phyloP scores from a whole-genome alignment of 257 asterid species.

The Anisodus acutangulus region DNA sequence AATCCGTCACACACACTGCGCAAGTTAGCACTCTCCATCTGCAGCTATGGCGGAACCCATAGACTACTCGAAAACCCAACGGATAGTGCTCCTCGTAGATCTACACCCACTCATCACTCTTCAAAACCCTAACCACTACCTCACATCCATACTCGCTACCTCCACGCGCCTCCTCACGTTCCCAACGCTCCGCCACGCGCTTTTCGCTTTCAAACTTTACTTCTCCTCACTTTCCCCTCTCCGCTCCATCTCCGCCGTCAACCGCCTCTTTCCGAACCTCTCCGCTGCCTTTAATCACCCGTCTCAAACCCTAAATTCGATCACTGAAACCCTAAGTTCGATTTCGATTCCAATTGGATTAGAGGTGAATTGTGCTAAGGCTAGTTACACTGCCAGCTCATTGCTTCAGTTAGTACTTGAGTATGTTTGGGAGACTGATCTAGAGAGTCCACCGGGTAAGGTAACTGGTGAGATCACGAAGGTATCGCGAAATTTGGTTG shows the following conservation, averaged over 20 bases:
- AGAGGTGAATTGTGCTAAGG: constrained; percentile 39
- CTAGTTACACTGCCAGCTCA: constrained; percentile 50
- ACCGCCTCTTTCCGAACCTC: constrained; percentile 40
- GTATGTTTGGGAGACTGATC: constrained; percentile 72
- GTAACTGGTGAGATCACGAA: constrained; percentile 37
- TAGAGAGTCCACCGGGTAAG: constrained; percentile 47
- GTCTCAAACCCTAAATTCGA: constrained; percentile 48
- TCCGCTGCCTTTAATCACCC: constrained; percentile 48
- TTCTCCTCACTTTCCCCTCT: constrained; percentile 82
- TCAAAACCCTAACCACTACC: constrained; percentile 56
- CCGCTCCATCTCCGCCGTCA: constrained; percentile 55
- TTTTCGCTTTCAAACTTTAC: constrained; percentile 75
- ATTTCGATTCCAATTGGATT: constrained; percentile 35
- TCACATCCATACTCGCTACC: constrained; percentile 54
- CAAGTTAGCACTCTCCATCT: constrained; percentile 35
- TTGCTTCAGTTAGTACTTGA: constrained; percentile 69
- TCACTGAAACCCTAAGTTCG: constrained; percentile 45
- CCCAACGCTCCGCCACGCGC: constrained; percentile 61
- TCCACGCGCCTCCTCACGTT: constrained; percentile 66
- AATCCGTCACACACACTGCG: constrained; percentile 27
- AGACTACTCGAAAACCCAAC: constrained; percentile 64
- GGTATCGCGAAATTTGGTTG: constrained; percentile 61
- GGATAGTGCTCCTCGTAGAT: constrained; percentile 76
- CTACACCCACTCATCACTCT: constrained; percentile 68
- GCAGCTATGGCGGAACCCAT: constrained; percentile 50